These are phyloP conservation scores for Schizochytrium sp. DNA, from an alignment of 108 stramenopile genomes.

Conservation along the genomic window DNA sequence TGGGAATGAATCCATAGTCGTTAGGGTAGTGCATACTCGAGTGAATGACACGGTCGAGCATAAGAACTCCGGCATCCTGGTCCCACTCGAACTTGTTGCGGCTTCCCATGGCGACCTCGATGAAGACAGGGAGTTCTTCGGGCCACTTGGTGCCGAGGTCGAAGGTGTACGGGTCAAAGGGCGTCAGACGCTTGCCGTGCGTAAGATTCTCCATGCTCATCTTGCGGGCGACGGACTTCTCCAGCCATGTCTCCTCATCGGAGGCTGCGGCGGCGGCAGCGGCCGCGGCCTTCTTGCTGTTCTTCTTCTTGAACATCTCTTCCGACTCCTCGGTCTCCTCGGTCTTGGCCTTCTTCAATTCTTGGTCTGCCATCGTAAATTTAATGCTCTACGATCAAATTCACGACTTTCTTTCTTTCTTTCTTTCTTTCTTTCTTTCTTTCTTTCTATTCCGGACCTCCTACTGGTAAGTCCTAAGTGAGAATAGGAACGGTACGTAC, in stretches of 20 bases:
- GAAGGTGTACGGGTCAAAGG: slow-evolving; percentile 58
- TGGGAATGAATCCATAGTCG: slow-evolving; percentile 44
- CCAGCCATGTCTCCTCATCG: slow-evolving; percentile 32
- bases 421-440: not conserved
- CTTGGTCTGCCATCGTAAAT: not conserved
- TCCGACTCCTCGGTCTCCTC: not conserved
- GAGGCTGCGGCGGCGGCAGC: not conserved
- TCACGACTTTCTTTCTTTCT: not conserved
- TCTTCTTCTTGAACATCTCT: slow-evolving; percentile 27
- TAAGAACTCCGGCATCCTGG: slow-evolving; percentile 38
- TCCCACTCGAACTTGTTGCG: slow-evolving; percentile 50
- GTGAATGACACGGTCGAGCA: slow-evolving; percentile 48
- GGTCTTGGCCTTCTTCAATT: not conserved
- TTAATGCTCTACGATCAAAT: not conserved
- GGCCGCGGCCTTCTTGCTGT: not conserved
- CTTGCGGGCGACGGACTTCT: slow-evolving; percentile 27
- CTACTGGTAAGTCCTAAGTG: too few species aligned
- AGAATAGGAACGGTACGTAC: too few species aligned
- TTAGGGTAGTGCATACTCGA: slow-evolving; percentile 25
- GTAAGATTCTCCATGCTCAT: slow-evolving; percentile 33
- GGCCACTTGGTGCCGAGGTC: not conserved
- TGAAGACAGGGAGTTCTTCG: slow-evolving; percentile 31
- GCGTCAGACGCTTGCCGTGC: not conserved
- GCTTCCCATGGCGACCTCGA: slow-evolving; percentile 17
- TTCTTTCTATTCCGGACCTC: not conserved